These are phyloP conservation scores for Ogataea degrootiae DNA, from an alignment of 805 yeast genomes.

Conservation along the genomic window DNA sequence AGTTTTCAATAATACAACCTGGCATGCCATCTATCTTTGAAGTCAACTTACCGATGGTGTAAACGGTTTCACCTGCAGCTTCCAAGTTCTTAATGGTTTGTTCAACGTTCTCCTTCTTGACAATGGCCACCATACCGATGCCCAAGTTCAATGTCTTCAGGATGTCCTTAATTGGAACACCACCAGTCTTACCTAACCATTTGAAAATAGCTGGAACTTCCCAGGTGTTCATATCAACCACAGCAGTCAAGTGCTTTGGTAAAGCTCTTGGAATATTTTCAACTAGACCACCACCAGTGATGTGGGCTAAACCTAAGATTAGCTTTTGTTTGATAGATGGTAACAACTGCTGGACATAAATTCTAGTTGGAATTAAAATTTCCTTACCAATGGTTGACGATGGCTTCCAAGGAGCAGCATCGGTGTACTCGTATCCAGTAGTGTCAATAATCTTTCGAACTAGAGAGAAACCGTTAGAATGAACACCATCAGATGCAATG, in stretches of 20 bases:
- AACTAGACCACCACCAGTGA: conserved; percentile 97
- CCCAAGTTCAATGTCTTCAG: conserved; percentile 94
- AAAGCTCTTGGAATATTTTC: conserved; percentile 95
- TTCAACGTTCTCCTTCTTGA: conserved; percentile 60
- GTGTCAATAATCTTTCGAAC: conserved; percentile 88
- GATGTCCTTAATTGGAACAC: conserved; percentile 80
- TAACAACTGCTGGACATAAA: conserved; percentile 87
- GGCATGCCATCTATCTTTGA: conserved; percentile 42
- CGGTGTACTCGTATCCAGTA: conserved; percentile 64
- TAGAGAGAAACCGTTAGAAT: conserved; percentile 94
- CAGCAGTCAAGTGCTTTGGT: conserved; percentile 75
- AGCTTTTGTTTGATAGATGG: conserved; percentile 64
- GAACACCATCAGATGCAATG: conserved; percentile 86
- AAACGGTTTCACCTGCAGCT: conserved; percentile 71
- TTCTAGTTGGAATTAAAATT: conserved; percentile 83
- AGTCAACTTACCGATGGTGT: conserved; percentile 58
- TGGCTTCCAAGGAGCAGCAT: conserved; percentile 80
- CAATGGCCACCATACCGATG: conserved; percentile 92
- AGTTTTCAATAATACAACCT: conserved; percentile 56
- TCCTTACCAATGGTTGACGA: conserved; percentile 78
- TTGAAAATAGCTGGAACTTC: conserved; percentile 83
- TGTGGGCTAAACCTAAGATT: conserved; percentile 87
- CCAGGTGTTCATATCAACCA: conserved; percentile 76
- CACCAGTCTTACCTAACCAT: conserved; percentile 91
- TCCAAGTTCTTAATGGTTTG: conserved; percentile 48